A percentile compares a stretch with the other conserved stretches of the same genome.
Evolutionary conservation across 2,329 filamentous ascomycete species (phyloP).

Genomic region (Thielaviopsis euricoi): DNA sequence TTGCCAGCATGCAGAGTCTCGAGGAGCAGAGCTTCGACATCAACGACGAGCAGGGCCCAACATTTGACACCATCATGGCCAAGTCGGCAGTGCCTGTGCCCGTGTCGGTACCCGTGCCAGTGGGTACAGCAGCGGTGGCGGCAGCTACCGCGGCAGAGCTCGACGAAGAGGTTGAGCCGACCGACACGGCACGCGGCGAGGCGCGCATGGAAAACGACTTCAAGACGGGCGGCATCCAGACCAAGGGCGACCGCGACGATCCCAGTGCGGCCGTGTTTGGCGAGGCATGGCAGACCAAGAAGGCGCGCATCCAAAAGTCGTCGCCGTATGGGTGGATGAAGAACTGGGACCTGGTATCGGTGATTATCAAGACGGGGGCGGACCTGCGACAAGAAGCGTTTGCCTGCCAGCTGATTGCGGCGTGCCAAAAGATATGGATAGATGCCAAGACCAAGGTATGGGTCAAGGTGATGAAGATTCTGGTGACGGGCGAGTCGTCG

Average conservation of each 20-base stretch:
- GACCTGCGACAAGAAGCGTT: constrained; percentile 76
- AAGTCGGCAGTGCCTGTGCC: constrained; percentile 42
- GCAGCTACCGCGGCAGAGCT: no score
- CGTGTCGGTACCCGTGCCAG: constrained; percentile 15
- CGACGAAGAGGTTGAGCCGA: constrained; percentile 18
- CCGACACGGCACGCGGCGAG: constrained; percentile 44
- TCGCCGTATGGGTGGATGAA: constrained; percentile 81
- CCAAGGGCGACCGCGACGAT: constrained; percentile 69
- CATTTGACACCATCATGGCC: constrained; percentile 69
- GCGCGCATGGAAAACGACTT: constrained; percentile 82
- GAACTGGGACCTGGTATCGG: constrained; percentile 75
- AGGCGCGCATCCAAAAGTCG: constrained; percentile 66
- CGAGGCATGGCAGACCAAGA: constrained; percentile 72
- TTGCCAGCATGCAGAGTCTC: constrained; percentile 75
- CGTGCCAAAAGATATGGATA: constrained; percentile 68
- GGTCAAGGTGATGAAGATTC: constrained; percentile 76
- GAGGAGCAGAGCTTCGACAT: constrained; percentile 73
- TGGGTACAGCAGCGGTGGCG: background rate
- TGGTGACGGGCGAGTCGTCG: constrained; percentile 72
- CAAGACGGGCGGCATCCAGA: constrained; percentile 68
- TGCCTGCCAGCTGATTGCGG: constrained; percentile 67
- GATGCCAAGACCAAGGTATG: constrained; percentile 64
- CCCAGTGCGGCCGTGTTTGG: constrained; percentile 76
- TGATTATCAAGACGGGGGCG: constrained; percentile 75
- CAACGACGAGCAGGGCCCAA: constrained; percentile 55